Base-by-base conservation (phyloP, 805 yeast genomes). In the Pichia nanzhaoensis region DNA sequence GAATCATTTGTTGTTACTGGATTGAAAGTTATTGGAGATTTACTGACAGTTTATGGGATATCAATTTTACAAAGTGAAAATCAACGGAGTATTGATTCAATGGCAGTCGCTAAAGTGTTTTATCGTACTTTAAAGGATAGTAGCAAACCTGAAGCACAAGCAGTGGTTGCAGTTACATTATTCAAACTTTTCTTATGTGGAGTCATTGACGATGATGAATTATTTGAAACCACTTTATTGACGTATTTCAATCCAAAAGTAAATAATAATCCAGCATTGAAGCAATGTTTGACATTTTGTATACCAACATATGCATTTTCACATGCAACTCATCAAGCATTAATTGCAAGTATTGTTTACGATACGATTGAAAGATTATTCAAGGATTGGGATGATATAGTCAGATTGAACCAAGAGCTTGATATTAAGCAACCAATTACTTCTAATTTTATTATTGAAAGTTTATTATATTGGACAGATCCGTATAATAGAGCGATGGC, bases 271-370 rank as follows among this genome's bases (percentile, higher is more conserved):
- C 82, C 77, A 46, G 76, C 80, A 14, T 67, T 90, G 49, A 70
- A 80, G 39, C 97, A 90, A 61, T 84, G 85, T 0, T 74, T 90
- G 48, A 78, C 93, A 9, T 90, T 86, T 56, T 89, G 95, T 59
- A 70, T 90, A 16, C 96, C 97, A 0, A 95, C 85, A 0, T 88
- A 85, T 60, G 80, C 93, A 33, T 84, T 79, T 57, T 84, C 95
- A 30, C 89, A 82, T 55, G 67, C 70, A 0, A 66, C 66, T 16
- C 95, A 89, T 59, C 96, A 87, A 60, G 73, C 71, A 40, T 70
- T 80, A 48, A 64, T 89, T 56, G 73, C 80, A 6, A 64, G 76
- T 28, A 73, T 84, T 22, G 80, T 83, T 27, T 77, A 81, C 4
- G 91, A 84, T 62, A 77, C 85, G 3, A 63, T 85, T 34, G 66